These are phyloP conservation scores for Penicillium verhagenii DNA, from an alignment of 495 filamentous ascomycete species.

Conservation along the genomic window DNA sequence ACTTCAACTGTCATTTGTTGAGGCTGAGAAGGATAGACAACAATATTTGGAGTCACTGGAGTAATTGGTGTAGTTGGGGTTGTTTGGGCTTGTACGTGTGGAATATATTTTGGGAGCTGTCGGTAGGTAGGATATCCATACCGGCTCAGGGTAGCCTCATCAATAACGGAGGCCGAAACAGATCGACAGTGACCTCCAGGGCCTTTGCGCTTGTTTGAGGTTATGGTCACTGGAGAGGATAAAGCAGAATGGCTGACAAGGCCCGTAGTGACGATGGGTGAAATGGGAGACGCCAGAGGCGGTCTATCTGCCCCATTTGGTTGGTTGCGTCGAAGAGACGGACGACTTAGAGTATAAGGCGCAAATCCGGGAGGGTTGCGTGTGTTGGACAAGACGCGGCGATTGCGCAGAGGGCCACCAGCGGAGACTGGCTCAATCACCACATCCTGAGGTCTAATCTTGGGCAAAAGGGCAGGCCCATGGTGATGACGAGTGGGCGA, in stretches of 20 bases:
- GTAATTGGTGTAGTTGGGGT: slow-evolving; percentile 48
- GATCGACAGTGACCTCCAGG: slow-evolving; percentile 53
- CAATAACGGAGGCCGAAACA: slow-evolving; percentile 66
- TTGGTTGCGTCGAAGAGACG: slow-evolving; percentile 53
- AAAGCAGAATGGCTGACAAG: slow-evolving; percentile 36
- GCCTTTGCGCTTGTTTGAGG: slow-evolving; percentile 48
- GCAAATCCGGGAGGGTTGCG: slow-evolving; percentile 49
- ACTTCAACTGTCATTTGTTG: slow-evolving; percentile 17
- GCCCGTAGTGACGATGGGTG: slow-evolving; percentile 42
- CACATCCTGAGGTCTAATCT: slow-evolving; percentile 84
- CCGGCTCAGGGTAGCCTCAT: slow-evolving; percentile 62
- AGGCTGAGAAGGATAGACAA: slow-evolving; percentile 40
- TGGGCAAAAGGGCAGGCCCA: slow-evolving; percentile 80
- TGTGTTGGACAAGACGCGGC: slow-evolving; percentile 56
- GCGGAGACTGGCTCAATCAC: slow-evolving; percentile 56
- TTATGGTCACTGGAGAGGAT: slow-evolving; percentile 66
- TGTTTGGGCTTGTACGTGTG: slow-evolving; percentile 41
- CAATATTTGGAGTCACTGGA: slow-evolving; percentile 44
- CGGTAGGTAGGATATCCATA: slow-evolving; percentile 81
- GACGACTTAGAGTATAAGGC: slow-evolving; percentile 41
- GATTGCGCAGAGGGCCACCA: slow-evolving; percentile 46
- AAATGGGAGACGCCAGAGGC: slow-evolving; percentile 52
- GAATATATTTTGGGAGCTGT: slow-evolving; percentile 67
- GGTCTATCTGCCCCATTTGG: slow-evolving; percentile 64
- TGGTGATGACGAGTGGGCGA: slow-evolving; percentile 73